Evolutionary conservation across 352 stramenopile species (phyloP), one percentile per base, ranked within the genome.

Genomic region (Pythium scleroteichum): DNA sequence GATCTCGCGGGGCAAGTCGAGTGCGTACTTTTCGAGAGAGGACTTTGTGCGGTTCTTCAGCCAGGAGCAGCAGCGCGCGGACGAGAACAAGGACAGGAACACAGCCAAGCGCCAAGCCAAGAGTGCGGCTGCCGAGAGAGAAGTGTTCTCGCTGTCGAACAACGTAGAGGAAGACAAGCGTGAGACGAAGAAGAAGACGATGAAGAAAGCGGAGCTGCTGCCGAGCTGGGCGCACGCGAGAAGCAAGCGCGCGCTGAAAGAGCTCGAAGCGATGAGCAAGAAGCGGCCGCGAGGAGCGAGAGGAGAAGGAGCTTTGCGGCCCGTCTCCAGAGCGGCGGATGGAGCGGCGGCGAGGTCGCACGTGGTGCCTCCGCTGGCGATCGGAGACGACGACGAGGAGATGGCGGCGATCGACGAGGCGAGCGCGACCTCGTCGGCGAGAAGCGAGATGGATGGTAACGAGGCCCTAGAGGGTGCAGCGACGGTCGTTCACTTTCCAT

Each of bases 221-320:
- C 80, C 83, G 1, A 53, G 75, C 13, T 92, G 83, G 83, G 83
- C 83, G 1, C 79, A 85, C 41, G 70, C 74, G 23, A 68, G 83
- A 27, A 90, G 79, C 57, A 92, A 92, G 47, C 71, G 80, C 8
- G 83, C 83, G 20, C 57, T 92, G 0, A 73, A 73, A 16, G 77
- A 90, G 44, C 67, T 92, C 19, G 73, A 89, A 20, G 62, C 48
- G 10, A 33, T 80, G 22, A 45, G 27, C 20, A 44, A 39, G 45
- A 66, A 66, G 35, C 49, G 49, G 1, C 12, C 20, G 14, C 57
- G 40, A 2, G 26, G 39, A 2, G 53, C 10, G 27, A 22, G 3
- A 8, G 16, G 5, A 35, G 29, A 35, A 35, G 29, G 29, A 35
- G 29, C 5, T 8, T 4, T 40, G 10, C 40, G 40, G 10, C 39